Conservation (phyloP, 192 early-diverging fungal genomes). For the Umbelopsis ramanniana region DNA sequence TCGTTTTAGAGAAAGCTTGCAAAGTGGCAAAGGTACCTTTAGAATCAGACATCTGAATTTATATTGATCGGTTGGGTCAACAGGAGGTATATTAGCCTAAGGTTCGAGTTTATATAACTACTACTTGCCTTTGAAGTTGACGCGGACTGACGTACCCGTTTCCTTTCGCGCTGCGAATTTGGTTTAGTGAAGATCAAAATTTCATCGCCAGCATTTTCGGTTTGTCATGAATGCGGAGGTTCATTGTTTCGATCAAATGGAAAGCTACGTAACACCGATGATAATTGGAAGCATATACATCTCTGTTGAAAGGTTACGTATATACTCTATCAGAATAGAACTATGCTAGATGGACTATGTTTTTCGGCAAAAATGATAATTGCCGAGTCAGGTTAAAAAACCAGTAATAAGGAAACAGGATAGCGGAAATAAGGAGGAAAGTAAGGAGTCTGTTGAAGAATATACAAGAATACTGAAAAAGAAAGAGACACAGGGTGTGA, state of each 20-base stretch:
- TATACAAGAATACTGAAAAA: constrained; percentile 4
- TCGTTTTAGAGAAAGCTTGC: not conserved
- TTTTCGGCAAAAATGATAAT: not conserved
- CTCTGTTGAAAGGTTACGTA: constrained; percentile 15
- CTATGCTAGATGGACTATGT: not conserved
- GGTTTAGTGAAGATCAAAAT: too few species aligned
- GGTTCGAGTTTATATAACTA: too few species aligned
- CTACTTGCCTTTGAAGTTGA: not conserved
- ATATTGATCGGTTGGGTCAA: too few species aligned
- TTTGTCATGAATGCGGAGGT: too few species aligned
- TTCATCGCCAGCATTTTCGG: too few species aligned
- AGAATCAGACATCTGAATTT: not conserved
- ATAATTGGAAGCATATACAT: not conserved
- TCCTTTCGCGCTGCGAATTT: not conserved
- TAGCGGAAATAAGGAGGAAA: not conserved
- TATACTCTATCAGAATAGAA: constrained; percentile 8
- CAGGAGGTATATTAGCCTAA: too few species aligned
- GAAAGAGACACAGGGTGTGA: not conserved
- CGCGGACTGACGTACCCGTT: not conserved
- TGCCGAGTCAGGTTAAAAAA: not conserved
- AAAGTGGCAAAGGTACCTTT: constrained; percentile 13
- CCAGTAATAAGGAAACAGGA: not conserved
- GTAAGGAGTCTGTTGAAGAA: constrained; percentile 20
- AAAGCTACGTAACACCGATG: too few species aligned
- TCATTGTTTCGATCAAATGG: too few species aligned